Percentiles rank a stretch among this genome's conserved stretches.
Conservation (phyloP, 2,329 filamentous ascomycete genomes). For the Sporothrix globosa region DNA sequence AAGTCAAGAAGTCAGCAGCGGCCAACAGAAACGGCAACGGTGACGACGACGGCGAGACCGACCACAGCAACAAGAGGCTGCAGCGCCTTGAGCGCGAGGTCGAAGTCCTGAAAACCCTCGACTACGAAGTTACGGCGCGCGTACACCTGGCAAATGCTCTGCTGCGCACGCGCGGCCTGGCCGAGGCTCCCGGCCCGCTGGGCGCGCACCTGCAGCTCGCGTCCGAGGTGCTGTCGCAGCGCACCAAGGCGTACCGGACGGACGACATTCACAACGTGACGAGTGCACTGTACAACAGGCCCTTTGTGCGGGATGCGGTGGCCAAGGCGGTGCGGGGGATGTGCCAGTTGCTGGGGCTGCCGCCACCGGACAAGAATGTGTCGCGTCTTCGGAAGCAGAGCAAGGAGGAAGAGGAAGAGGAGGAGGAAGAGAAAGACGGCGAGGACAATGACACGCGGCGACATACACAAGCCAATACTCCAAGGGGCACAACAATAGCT, state of each 20-base stretch:
- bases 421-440: conserved; percentile 29
- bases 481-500: background rate
- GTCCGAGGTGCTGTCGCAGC: conserved; percentile 51
- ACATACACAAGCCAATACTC: background rate
- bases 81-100: conserved; percentile 65
- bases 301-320: conserved; percentile 54
- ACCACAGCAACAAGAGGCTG: conserved; percentile 52
- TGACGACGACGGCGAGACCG: conserved; percentile 11
- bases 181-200: conserved; percentile 54
- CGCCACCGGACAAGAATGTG: conserved; percentile 47
- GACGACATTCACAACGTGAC: conserved; percentile 65
- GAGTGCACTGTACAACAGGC: conserved; percentile 58
- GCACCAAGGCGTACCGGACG: conserved; percentile 53
- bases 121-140: conserved; percentile 60
- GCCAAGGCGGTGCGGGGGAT: conserved; percentile 54
- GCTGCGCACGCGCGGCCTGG: conserved; percentile 57
- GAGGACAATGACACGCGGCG: conserved; percentile 4
- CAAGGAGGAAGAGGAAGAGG: conserved; percentile 29
- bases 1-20: background rate
- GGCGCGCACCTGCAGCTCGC: conserved; percentile 38
- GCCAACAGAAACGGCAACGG: background rate
- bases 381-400: conserved; percentile 43
- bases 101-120: conserved; percentile 60
- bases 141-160: conserved; percentile 60
- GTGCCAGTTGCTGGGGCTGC: conserved; percentile 54